These are phyloP conservation scores for Puccinia coronata DNA, from an alignment of 1,284 basidiomycete species.

Conservation along the genomic window DNA sequence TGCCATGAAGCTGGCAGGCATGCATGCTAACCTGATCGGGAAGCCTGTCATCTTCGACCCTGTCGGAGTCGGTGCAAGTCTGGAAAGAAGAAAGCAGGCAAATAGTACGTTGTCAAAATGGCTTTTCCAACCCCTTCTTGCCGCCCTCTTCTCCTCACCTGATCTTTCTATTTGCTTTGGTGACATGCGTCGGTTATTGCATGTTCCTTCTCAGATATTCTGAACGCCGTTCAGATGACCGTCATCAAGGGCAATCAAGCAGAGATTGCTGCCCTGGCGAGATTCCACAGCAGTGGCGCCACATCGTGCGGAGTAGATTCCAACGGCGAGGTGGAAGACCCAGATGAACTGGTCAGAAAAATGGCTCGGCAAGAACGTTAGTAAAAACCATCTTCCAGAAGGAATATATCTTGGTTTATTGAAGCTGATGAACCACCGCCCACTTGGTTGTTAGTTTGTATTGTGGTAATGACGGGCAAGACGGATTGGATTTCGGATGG, in stretches of 20 bases:
- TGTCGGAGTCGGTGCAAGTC: slow-evolving; percentile 84
- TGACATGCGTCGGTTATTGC: neutral
- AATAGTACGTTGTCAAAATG: slow-evolving; percentile 56
- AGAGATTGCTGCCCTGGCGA: slow-evolving; percentile 76
- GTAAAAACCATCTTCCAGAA: slow-evolving; percentile 53
- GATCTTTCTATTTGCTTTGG: neutral
- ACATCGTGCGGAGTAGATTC: slow-evolving; percentile 85
- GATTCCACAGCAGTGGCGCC: slow-evolving; percentile 69
- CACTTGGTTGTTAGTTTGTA: slow-evolving; percentile 51
- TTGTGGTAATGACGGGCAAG: slow-evolving; percentile 79
- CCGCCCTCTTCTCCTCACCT: neutral
- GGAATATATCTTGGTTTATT: neutral
- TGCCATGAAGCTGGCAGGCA: slow-evolving; percentile 80
- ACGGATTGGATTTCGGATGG: slow-evolving; percentile 88
- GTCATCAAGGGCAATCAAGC: slow-evolving; percentile 95
- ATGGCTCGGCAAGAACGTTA: slow-evolving; percentile 76
- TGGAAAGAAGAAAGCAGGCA: slow-evolving; percentile 67
- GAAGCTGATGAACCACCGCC: neutral
- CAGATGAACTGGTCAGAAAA: slow-evolving; percentile 68
- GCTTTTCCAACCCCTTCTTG: neutral
- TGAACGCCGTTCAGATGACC: slow-evolving; percentile 82
- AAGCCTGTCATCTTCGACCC: slow-evolving; percentile 91
- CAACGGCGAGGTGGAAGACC: slow-evolving; percentile 76
- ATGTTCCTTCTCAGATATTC: slow-evolving; percentile 64
- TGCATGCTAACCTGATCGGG: slow-evolving; percentile 69